Conservation (phyloP, 345 rosid genomes). For the Hypericum perforatum region DNA sequence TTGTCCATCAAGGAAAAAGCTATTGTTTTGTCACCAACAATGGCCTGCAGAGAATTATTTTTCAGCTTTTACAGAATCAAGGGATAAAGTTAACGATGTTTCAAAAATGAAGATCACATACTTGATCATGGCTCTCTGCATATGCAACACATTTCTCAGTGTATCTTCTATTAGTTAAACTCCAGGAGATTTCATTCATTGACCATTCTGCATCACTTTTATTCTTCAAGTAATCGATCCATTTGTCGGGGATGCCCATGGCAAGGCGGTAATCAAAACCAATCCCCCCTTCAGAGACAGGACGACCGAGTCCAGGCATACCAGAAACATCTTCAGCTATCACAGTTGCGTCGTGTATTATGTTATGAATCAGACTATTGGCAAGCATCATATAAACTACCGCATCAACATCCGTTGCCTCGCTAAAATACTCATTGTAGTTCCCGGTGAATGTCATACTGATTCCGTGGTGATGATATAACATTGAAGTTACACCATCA, state of each 20-base stretch:
- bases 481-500: constrained; percentile 77
- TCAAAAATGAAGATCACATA: constrained; percentile 12
- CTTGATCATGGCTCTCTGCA: constrained; percentile 89
- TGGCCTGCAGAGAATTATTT: constrained; percentile 32
- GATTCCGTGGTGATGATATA: constrained; percentile 74
- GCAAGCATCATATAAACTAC: constrained; percentile 72
- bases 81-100: constrained; percentile 7
- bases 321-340: constrained; percentile 86
- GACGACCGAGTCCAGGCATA: constrained; percentile 69
- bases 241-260: constrained; percentile 75
- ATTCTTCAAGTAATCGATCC: constrained; percentile 77
- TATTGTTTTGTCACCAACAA: constrained; percentile 73
- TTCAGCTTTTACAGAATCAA: neutral
- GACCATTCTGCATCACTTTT: constrained; percentile 69
- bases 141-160: constrained; percentile 66
- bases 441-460: constrained; percentile 51
- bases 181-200: constrained; percentile 45
- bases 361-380: constrained; percentile 45
- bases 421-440: constrained; percentile 59
- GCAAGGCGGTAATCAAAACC: constrained; percentile 72
- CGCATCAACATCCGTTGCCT: constrained; percentile 67
- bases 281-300: constrained; percentile 50
- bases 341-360: constrained; percentile 59
- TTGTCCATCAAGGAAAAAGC: constrained; percentile 62
- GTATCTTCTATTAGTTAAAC: constrained; percentile 66